Evolutionary conservation across 768 basidiomycete genomes (phyloP), one percentile per base, ranked within the genome.

Genomic region (Agrocybe pediades): DNA sequence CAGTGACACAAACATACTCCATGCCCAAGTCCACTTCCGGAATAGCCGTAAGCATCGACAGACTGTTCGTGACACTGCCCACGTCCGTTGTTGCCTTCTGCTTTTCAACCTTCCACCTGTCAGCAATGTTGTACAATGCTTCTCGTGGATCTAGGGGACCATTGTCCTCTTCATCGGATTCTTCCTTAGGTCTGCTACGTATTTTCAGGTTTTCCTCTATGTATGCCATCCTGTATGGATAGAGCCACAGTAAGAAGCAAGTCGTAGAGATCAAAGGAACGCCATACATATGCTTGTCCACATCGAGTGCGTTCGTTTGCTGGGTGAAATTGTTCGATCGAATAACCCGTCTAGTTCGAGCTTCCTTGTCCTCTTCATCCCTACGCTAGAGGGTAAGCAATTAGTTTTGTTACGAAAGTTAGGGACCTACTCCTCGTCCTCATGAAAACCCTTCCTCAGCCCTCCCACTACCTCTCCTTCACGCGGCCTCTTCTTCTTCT

Each of bases 271-370:
- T 11, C 11, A 36, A n/a, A 13, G 6, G 21, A 20, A 74, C n/a
- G n/a, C n/a, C 91, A 46, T 53, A 95, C 96, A 98, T 98, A 65
- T 98, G 97, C 66, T 98, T 98, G 74, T 99, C 96, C 21, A 97
- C 95, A 66, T 98, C 96, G 19, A 98, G 79, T 1, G 86, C 84
- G 67, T 97, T 96, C 3, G 96, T 99, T 72, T 98, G 96, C 58
- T 95, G 92, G 0, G 97, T 99, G 66, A 99, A 98, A 72, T 97
- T 97, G 71, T 92, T 96, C 19, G 84, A 75, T 36, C 93, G 78
- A 2, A 95, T 87, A 5, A 87, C 82, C 46, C 85, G 77, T 54
- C 91, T 78, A 9, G 90, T 86, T 53, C 83, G 87, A 2, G 87
- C 83, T 49, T 86, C 84, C 25, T 84, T 81, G 41, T 86, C 86